Percentiles rank a stretch among this genome's conserved stretches.
Conservation (phyloP, 2,329 filamentous ascomycete genomes). For the Hypoxylon sp. region DNA sequence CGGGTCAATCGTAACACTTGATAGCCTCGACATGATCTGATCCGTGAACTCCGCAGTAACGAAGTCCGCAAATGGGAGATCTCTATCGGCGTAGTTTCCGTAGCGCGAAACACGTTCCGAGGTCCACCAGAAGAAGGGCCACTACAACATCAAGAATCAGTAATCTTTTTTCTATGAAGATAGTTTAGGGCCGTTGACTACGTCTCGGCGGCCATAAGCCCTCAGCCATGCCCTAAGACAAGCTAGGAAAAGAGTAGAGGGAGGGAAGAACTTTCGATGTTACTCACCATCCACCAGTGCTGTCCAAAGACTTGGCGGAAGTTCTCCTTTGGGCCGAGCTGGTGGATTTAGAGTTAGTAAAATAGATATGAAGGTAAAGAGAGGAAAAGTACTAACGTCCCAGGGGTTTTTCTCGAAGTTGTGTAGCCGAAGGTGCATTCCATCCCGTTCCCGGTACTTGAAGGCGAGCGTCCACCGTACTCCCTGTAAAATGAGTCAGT, state of each 20-base stretch:
- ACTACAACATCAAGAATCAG: neutral
- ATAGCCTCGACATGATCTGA: conserved; percentile 14
- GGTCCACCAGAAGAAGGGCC: conserved; percentile 41
- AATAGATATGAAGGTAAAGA: neutral
- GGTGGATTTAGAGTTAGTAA: neutral
- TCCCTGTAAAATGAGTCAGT: conserved; percentile 4
- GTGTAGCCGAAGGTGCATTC: conserved; percentile 22
- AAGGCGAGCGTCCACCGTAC: conserved; percentile 25
- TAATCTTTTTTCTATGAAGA: too few relatives aligned
- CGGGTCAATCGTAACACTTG: conserved; percentile 20
- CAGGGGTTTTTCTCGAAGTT: conserved; percentile 30
- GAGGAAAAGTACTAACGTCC: conserved; percentile 19
- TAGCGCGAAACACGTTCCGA: conserved; percentile 40
- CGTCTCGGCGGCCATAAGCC: too few relatives aligned
- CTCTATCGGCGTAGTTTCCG: conserved; percentile 36
- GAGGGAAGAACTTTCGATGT: too few relatives aligned
- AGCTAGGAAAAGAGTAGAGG: too few relatives aligned
- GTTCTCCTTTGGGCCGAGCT: conserved; percentile 35
- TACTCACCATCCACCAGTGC: conserved; percentile 29
- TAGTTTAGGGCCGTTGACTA: too few relatives aligned
- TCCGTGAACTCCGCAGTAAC: conserved; percentile 25
- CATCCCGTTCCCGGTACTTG: conserved; percentile 24
- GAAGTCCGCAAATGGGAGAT: conserved; percentile 38
- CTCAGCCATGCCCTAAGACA: too few relatives aligned
- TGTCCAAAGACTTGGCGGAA: conserved; percentile 39